Evolutionary conservation across 2,329 filamentous ascomycete species (phyloP).

Genomic region (Colletotrichum endophyticum): DNA sequence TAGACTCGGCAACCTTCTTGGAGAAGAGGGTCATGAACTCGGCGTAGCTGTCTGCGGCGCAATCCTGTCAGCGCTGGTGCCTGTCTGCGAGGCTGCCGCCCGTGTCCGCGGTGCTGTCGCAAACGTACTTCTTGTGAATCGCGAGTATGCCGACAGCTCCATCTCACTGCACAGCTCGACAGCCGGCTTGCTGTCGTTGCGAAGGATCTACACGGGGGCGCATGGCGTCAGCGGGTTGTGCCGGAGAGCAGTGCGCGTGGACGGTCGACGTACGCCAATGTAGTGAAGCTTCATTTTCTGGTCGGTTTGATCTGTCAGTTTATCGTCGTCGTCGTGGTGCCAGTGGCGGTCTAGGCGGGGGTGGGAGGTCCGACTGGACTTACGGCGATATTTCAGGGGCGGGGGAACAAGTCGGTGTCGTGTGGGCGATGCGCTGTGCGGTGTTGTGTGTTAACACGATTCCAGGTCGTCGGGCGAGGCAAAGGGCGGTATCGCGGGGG

Average conservation of each 20-base stretch:
- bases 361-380: background rate
- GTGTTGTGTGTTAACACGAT: background rate
- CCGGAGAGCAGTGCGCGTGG: background rate
- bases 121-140: slow-evolving; percentile 75
- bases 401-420: background rate
- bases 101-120: background rate
- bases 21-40: slow-evolving; percentile 83
- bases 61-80: background rate
- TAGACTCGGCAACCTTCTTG: slow-evolving; percentile 87
- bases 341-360: slow-evolving; percentile 1
- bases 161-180: slow-evolving; percentile 79
- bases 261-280: slow-evolving; percentile 70
- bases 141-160: slow-evolving; percentile 78
- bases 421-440: background rate
- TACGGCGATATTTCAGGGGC: slow-evolving; percentile 11
- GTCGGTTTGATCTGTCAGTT: background rate
- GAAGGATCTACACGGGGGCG: slow-evolving; percentile 68
- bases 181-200: slow-evolving; percentile 78
- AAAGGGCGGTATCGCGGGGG: background rate
- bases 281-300: slow-evolving; percentile 83
- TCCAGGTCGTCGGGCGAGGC: background rate
- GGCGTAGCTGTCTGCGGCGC: slow-evolving; percentile 7
- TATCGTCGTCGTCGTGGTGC: background rate
- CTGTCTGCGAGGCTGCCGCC: background rate
- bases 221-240: background rate